Base-by-base conservation (phyloP, 768 basidiomycete genomes). In the Mycena floridula region DNA sequence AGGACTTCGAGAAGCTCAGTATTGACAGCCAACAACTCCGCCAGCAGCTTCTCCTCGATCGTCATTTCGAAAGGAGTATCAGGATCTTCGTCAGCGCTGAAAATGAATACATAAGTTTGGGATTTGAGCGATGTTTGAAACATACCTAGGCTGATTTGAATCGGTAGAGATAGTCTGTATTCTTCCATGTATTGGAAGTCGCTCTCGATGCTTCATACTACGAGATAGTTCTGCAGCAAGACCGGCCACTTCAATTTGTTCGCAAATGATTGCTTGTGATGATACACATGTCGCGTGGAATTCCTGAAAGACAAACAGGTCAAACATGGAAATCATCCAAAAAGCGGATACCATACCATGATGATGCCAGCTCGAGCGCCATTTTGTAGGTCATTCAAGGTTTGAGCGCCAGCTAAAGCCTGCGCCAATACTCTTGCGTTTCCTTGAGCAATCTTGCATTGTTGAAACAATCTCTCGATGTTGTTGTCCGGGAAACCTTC, bases 241-340 rank as follows among this genome's bases (percentile, higher is more conserved):
- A 18, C 81, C 76, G 3, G 93, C 93, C 92, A 92, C 94, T 6
- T 86, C 81, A 54, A 96, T 92, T 62, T 94, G 92, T 9, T 84
- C 81, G 50, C 72, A 83, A 22, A 95, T 79, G 11, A 93, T 73
- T 48, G 92, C 91, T 61, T 91, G 89, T 2, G 89, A 91, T 3
- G 77, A 72, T 24, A 79, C 74, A 58, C 90, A 92, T 56, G 89
- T 88, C 13, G 61, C 55, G 54, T 88, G 78, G 55, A 92, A 93
- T 64, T 94, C 92, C 90, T 95, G 58, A 1, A 57, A 1, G 16
- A 26, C n/a, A 27, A 28, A 26, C 12, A 43, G 3, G n/a, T 50
- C 36, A 47, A 35, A 44, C 25, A n/a, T 13, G 30, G 45, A 37
- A 25, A 42, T 21, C n/a, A n/a, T n/a, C n/a, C n/a, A 28, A 24